phyloP scores from a whole-genome alignment of 176 grass and related monocot species.

The Pontederia crassipes region DNA sequence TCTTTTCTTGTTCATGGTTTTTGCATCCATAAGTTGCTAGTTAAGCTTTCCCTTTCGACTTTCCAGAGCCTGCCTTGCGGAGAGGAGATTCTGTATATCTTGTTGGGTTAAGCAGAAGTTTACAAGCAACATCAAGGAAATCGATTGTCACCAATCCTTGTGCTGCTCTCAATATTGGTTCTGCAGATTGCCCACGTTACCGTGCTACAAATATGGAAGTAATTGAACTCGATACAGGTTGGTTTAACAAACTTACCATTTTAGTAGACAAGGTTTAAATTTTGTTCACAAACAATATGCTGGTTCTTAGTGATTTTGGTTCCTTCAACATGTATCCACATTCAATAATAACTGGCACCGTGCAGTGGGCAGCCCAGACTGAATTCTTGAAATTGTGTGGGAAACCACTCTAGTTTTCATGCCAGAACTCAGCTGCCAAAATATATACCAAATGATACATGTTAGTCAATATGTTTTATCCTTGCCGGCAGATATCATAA shows the following conservation, averaged over 20 bases:
- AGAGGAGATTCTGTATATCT: constrained; percentile 97
- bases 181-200: constrained; percentile 86
- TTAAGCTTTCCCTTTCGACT: constrained; percentile 14
- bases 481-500: not conserved
- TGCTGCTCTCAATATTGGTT: constrained; percentile 97
- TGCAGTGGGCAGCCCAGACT: too few relatives aligned
- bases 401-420: too few relatives aligned
- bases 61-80: constrained; percentile 76
- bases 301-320: too few relatives aligned
- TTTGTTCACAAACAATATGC: too few relatives aligned
- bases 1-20: not conserved
- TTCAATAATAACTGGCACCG: too few relatives aligned
- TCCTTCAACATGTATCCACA: too few relatives aligned
- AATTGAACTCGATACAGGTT: constrained; percentile 97
- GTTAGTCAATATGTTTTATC: not conserved
- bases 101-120: constrained; percentile 89
- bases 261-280: too few relatives aligned
- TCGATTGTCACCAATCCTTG: constrained; percentile 96
- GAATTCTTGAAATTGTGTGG: too few relatives aligned
- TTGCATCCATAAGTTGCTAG: not conserved
- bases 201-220: constrained; percentile 99
- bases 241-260: not conserved
- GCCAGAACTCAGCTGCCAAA: too few relatives aligned
- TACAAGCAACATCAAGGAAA: constrained; percentile 99
- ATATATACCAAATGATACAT: too few relatives aligned